Evolutionary conservation across 2,329 filamentous ascomycete species (phyloP), one percentile per base, ranked within the genome.

Genomic region (Dothideomycetes sp.): DNA sequence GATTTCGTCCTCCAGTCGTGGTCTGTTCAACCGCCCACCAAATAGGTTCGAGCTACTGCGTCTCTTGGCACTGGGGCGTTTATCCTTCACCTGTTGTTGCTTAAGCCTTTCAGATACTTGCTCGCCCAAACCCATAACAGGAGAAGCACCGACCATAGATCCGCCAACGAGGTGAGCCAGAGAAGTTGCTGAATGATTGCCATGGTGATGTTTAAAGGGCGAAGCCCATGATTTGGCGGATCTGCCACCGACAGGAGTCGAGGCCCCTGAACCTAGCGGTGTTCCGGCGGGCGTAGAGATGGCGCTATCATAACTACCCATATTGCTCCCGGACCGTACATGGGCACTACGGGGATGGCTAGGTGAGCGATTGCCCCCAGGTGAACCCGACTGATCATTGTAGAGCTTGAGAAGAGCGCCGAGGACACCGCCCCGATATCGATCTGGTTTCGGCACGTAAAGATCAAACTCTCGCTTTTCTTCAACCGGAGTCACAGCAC

Each of bases 341-440:
- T 44, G 38, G 12, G 44, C 42, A 27, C 38, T 36, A 8, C 27
- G 41, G 11, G 40, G 17, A 4, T 37, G 30, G 30, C 43, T 49
- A 9, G 41, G 41, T 9, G 42, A 46, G 12, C 45, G 31, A 5
- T 38, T 39, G 4, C 37, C 38, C 5, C 19, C 32, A 8, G 38
- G 32, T n/a, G 37, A 19, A 16, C 35, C 34, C 10, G 36, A 11
- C 5, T 42, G 37, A 15, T 44, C 35, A 43, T 76, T 70, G 52
- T 84, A 80, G 8, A 87, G 67, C 56, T 79, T 84, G 36, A 91
- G 64, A 0, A 93, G 64, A 0, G 78, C 80, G 2, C 79, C 78
- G 1, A 93, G 64, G 34, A 89, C 75, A 19, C 85, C 83, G 19
- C 79, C 80, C 36, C 79, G 75, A 55, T 84, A 88, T 46, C 79